A percentile compares a stretch with the other conserved stretches of the same genome.
phyloP scores from a whole-genome alignment of 2,329 filamentous ascomycete genomes.

The Colletotrichum ledebouriae region DNA sequence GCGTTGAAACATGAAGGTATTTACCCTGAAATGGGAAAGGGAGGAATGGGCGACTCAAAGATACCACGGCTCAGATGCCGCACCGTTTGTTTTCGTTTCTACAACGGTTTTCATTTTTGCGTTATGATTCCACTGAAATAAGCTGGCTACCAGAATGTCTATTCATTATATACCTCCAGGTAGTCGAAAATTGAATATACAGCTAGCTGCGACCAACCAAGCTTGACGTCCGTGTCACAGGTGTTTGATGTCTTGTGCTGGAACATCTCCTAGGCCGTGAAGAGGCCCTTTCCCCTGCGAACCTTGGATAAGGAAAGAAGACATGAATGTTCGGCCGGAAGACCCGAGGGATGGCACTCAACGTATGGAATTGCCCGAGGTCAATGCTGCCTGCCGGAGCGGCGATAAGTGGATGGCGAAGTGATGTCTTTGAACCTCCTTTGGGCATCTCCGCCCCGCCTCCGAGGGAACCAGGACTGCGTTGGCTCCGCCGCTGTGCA shows the following conservation, averaged over 20 bases:
- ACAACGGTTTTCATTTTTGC: slow-evolving; percentile 32
- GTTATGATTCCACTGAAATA: slow-evolving; percentile 24
- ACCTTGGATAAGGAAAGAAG: not conserved
- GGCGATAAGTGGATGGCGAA: slow-evolving; percentile 22
- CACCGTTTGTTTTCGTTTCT: slow-evolving; percentile 39
- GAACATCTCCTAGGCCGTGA: not conserved
- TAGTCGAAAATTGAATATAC: slow-evolving; percentile 36
- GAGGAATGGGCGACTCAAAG: slow-evolving; percentile 30
- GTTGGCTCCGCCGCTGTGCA: slow-evolving; percentile 20
- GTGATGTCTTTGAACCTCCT: slow-evolving; percentile 23
- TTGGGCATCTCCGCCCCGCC: slow-evolving; percentile 43
- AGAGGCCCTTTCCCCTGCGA: not conserved
- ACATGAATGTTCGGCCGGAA: not conserved
- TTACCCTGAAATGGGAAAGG: slow-evolving; percentile 4
- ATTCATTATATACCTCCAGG: slow-evolving; percentile 27
- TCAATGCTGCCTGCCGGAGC: slow-evolving; percentile 24
- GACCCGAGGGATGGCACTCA: not conserved
- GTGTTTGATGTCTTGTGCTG: not conserved
- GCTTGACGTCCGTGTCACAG: not conserved
- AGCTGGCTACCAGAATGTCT: slow-evolving; percentile 30
- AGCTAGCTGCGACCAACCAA: slow-evolving; percentile 24
- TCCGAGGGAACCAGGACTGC: not conserved
- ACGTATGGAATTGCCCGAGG: not conserved
- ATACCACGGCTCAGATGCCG: slow-evolving; percentile 40
- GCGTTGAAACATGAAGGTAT: slow-evolving; percentile 28